phyloP scores from a whole-genome alignment of 805 yeast species.

The Lipomyces starkeyi region DNA sequence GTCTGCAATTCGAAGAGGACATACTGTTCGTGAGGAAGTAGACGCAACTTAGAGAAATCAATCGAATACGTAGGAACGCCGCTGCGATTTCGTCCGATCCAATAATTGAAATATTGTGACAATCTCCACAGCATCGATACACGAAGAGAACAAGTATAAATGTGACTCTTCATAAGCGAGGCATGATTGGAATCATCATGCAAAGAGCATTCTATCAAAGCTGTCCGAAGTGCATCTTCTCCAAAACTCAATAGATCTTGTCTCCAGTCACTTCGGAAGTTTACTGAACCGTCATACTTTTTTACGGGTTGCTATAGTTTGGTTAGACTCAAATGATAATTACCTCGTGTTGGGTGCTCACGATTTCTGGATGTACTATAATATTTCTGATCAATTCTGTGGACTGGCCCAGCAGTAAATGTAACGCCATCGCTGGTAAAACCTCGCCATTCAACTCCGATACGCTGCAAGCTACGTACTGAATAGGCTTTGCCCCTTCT shows the following conservation, averaged over 20 bases:
- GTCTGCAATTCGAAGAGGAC: conserved; percentile 12
- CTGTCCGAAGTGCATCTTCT: conserved; percentile 1
- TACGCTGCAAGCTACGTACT: conserved; percentile 10
- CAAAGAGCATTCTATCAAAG: not conserved
- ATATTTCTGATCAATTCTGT: not conserved
- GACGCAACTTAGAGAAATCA: conserved; percentile 18
- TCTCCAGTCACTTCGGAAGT: conserved; percentile 1
- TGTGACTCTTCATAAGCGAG: not conserved
- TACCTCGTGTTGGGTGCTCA: not conserved
- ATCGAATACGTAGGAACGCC: not conserved
- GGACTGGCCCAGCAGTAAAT: not conserved
- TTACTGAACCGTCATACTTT: not conserved
- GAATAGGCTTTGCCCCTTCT: not conserved
- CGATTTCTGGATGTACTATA: conserved; percentile 7
- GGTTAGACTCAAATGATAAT: not conserved
- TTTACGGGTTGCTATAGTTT: not conserved
- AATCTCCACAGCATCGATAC: conserved; percentile 5
- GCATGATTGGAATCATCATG: conserved; percentile 1
- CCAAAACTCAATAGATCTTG: conserved; percentile 3
- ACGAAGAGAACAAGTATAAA: not conserved
- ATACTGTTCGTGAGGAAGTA: conserved; percentile 21
- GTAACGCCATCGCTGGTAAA: conserved; percentile 15
- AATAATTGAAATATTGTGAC: conserved; percentile 7
- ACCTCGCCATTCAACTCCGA: conserved; percentile 2
- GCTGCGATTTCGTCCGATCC: not conserved